phyloP scores from a whole-genome alignment of 2,329 filamentous ascomycete species.

The Teratosphaeria epicoccoides region DNA sequence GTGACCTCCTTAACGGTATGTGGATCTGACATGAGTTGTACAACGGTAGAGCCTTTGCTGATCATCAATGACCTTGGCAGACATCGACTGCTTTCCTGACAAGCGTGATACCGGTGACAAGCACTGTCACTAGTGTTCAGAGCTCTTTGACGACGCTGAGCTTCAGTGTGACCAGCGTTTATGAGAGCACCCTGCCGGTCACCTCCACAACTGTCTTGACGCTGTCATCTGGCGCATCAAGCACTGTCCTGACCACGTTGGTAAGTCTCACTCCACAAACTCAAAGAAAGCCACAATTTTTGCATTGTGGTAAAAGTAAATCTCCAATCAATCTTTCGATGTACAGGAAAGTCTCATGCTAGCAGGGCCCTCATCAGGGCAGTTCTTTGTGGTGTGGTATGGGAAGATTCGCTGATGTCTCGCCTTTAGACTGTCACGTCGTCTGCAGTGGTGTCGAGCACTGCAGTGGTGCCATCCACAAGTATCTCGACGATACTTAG shows the following conservation, averaged over 20 bases:
- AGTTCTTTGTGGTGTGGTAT: too few relatives aligned
- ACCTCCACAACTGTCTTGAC: neutral
- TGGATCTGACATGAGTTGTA: neutral
- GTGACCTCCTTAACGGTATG: neutral
- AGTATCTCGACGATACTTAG: neutral
- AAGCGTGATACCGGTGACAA: neutral
- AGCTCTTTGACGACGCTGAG: slow-evolving; percentile 1
- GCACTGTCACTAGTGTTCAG: neutral
- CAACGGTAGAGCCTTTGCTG: neutral
- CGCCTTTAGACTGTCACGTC: neutral
- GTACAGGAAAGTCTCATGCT: too few relatives aligned
- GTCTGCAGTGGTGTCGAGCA: neutral
- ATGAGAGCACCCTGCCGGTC: slow-evolving; percentile 1
- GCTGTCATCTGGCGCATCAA: neutral
- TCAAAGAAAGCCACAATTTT: too few relatives aligned
- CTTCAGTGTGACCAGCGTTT: neutral
- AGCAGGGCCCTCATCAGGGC: too few relatives aligned
- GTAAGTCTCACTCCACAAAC: too few relatives aligned
- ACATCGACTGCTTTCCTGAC: neutral
- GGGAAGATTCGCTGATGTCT: neutral
- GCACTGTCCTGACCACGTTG: neutral
- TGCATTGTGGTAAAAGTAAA: too few relatives aligned
- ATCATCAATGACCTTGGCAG: neutral
- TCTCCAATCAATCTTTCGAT: too few relatives aligned
- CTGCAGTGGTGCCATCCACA: neutral